Base-by-base conservation (phyloP, 805 yeast species). In the Citeromyces nyonsensis region DNA sequence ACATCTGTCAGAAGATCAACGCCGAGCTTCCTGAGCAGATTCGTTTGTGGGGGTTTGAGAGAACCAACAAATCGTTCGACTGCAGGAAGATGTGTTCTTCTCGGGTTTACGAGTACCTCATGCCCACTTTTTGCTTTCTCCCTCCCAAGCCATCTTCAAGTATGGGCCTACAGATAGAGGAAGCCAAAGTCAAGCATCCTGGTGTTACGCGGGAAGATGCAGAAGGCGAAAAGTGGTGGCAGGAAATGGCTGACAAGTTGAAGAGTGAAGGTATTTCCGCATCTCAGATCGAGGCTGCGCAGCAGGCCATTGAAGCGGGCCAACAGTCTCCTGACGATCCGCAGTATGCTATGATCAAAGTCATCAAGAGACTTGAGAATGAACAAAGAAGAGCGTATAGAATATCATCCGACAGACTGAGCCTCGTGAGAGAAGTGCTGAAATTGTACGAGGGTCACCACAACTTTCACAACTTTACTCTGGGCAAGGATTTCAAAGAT, bases 41-140 rank as follows among this genome's bases (percentile, higher is more conserved):
- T 41, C 66, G 95, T 40, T 66, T 91, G 9, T 91, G 97, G 97
- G 95, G 95, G 13, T 73, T 77, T 38, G 82, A 76, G 49, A 68
- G 97, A 44, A 79, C 82, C 8, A 86, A 86, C 52, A 82, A 84
- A 46, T 71, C 86, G 0, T 91, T 91, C 53, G 97, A 91, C 52
- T 85, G 96, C 55, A 68, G 97, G 42, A 85, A 83, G 51, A 71
- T 85, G 79, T 91, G 98, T 59, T 77, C 91, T 3, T 84, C 95
- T n/a, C 72, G 98, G 51, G 66, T 93, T 39, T 91, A 91, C 52
- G 98, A 91, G 58, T 91, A 91, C 49, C 56, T 91, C 44, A 65
- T 91, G 49, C 98, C 98, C 28, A 82, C 94, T 0, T 86, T 84
- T 51, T 72, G 94, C 2, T 70, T 91, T 40, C 59, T 91, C 35